Conservation (phyloP, 768 basidiomycete genomes). For the Pisolithus albus region DNA sequence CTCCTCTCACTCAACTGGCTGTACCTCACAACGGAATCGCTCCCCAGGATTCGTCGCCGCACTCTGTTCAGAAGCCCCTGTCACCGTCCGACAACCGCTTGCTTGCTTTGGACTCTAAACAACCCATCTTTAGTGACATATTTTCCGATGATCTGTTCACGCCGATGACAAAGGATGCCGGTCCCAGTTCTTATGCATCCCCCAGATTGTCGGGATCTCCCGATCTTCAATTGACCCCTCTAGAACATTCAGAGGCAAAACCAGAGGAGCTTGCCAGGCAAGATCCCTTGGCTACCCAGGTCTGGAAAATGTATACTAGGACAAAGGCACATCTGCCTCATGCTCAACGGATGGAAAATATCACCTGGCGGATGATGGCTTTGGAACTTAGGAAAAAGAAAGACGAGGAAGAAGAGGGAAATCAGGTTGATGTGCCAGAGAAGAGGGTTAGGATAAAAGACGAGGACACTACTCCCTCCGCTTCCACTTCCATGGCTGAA, state of each 20-base stretch:
- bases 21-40: slow-evolving; percentile 27
- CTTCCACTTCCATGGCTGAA: slow-evolving; percentile 3
- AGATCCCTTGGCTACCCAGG: slow-evolving; percentile 90
- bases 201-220: slow-evolving; percentile 65
- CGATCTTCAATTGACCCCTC: slow-evolving; percentile 42
- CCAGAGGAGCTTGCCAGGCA: slow-evolving; percentile 67
- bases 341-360: slow-evolving; percentile 93
- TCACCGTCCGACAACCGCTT: slow-evolving; percentile 42
- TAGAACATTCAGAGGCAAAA: slow-evolving; percentile 42
- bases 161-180: slow-evolving; percentile 21
- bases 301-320: slow-evolving; percentile 95
- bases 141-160: slow-evolving; percentile 65
- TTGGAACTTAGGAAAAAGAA: slow-evolving; percentile 86
- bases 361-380: slow-evolving; percentile 99
- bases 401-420: slow-evolving; percentile 52
- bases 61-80: slow-evolving; percentile 27
- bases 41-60: slow-evolving; percentile 27
- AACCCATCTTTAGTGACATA: slow-evolving; percentile 59
- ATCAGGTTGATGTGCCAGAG: slow-evolving; percentile 3
- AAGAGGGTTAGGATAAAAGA: slow-evolving; percentile 17
- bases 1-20: slow-evolving; percentile 34
- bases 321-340: slow-evolving; percentile 87
- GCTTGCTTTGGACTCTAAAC: slow-evolving; percentile 47
- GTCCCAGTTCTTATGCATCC: slow-evolving; percentile 53
- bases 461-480: slow-evolving; percentile 8